A percentile compares a stretch with the other conserved stretches of the same genome.
Evolutionary conservation across 2,329 filamentous ascomycete genomes (phyloP).

Genomic region (Thelonectria rubi): DNA sequence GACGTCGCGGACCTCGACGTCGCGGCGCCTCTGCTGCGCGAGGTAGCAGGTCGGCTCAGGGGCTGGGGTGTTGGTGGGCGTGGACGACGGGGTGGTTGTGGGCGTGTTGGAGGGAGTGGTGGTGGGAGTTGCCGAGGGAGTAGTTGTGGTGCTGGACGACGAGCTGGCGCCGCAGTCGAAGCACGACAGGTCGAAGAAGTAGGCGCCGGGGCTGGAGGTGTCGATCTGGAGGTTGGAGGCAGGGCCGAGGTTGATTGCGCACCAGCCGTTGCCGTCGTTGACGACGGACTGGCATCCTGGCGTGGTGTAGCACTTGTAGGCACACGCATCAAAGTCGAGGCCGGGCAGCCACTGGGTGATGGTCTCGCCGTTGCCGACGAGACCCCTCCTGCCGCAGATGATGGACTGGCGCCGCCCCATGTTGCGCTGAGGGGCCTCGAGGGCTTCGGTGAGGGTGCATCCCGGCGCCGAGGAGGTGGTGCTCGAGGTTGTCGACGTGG

Average conservation of each 20-base stretch:
- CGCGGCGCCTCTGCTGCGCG: no score
- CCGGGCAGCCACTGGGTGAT: not conserved
- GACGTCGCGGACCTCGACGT: no score
- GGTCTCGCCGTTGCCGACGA: not conserved
- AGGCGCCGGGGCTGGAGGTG: not conserved
- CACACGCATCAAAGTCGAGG: not conserved
- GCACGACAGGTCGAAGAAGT: not conserved
- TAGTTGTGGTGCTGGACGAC: not conserved
- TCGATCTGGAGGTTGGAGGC: not conserved
- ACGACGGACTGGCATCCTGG: not conserved
- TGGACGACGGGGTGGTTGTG: not conserved
- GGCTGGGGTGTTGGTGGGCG: no score
- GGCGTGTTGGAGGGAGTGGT: not conserved
- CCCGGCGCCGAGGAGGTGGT: not conserved
- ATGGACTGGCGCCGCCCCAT: not conserved
- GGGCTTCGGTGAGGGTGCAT: not conserved
- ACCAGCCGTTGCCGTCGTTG: not conserved
- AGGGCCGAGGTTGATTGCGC: not conserved
- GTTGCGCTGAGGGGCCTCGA: not conserved
- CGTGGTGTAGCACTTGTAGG: not conserved
- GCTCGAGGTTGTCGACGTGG: not conserved
- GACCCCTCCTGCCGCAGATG: not conserved
- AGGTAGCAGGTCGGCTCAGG: no score
- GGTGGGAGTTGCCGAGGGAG: not conserved
- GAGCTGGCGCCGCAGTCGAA: not conserved